Base-by-base conservation (phyloP, 257 asterid genomes). In the Lavandula angustifolia region DNA sequence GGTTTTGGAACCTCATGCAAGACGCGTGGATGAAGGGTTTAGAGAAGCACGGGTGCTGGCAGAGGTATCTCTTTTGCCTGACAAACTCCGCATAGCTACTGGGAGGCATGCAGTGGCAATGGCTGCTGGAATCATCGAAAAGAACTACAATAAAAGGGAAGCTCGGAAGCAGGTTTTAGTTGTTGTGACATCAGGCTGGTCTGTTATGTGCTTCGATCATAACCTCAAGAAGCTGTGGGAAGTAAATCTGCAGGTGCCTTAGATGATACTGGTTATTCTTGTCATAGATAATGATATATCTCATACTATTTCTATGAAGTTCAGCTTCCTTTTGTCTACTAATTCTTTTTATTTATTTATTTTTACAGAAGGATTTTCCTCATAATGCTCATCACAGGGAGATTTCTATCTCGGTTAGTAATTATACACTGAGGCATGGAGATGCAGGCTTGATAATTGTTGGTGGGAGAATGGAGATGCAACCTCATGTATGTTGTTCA, bases 401-500 rank as follows among this genome's bases (percentile, higher is more conserved):
- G 87, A 72, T 94, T 66, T 84, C 92, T 29, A 86, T 94, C 77
- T 84, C 96, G 14, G 62, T 94, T 73, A 90, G 86, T 76, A 94
- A 94, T 75, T 94, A 85, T 71, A 94, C 99, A n/a, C 60, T 94
- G 64, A 90, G 75, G 80, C 97, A 90, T 46, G 97, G 97, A 64
- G 96, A 90, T 82, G 63, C 96, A 27, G 99, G 97, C 67, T 83
- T 94, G 87, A 73, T 94, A 31, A 82, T 94, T 80, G 79, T 94
- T 73, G 99, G 96, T 54, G 99, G 97, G 51, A 86, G 99, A 74
- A 87, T 94, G 99, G 99, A 90, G 84, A 84, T 94, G 85, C 95
- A 85, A 73, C 96, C 95, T 62, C 87, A 94, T 78, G 99, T 94
- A 81, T 64, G 96, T 59, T 29, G 43, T 63, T 79, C 38, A 14